phyloP scores from a whole-genome alignment of 306 rosid genomes.

The Fagus crenata region DNA sequence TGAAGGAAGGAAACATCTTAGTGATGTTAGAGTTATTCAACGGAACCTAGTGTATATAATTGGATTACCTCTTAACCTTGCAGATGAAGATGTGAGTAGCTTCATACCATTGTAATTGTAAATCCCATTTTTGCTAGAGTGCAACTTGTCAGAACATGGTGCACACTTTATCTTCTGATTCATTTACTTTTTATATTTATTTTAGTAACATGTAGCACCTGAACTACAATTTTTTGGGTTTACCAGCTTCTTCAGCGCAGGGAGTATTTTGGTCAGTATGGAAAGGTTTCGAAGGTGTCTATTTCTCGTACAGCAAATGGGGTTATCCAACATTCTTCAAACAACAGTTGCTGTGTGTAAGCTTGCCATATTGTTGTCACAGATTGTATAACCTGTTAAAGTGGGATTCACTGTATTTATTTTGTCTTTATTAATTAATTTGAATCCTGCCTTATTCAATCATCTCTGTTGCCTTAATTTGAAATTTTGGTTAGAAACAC shows the following conservation, averaged over 20 bases:
- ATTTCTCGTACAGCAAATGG: constrained; percentile 52
- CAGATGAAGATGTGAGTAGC: constrained; percentile 53
- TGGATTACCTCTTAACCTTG: constrained; percentile 53
- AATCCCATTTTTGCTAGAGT: constrained; percentile 27
- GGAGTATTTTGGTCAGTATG: constrained; percentile 58
- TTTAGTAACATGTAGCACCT: constrained; percentile 11
- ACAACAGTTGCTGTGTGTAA: constrained; percentile 59
- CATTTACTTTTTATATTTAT: constrained; percentile 8
- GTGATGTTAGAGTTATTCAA: constrained; percentile 57
- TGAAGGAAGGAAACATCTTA: constrained; percentile 53
- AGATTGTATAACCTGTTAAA: not conserved
- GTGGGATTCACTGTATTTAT: not conserved
- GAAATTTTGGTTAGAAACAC: not conserved
- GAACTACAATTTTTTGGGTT: constrained; percentile 18
- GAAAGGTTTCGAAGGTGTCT: constrained; percentile 54
- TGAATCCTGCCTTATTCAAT: not conserved
- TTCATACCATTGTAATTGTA: constrained; percentile 12
- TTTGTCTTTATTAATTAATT: not conserved
- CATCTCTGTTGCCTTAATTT: not conserved
- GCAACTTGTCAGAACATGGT: constrained; percentile 22
- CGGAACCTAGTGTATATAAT: constrained; percentile 55
- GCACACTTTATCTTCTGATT: not conserved
- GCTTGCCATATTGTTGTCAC: constrained; percentile 11
- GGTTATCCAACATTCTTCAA: constrained; percentile 50
- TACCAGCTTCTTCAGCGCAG: constrained; percentile 48